phyloP scores from a whole-genome alignment of 129 eudicot genomes.

The Chrysanthemum seticuspe region DNA sequence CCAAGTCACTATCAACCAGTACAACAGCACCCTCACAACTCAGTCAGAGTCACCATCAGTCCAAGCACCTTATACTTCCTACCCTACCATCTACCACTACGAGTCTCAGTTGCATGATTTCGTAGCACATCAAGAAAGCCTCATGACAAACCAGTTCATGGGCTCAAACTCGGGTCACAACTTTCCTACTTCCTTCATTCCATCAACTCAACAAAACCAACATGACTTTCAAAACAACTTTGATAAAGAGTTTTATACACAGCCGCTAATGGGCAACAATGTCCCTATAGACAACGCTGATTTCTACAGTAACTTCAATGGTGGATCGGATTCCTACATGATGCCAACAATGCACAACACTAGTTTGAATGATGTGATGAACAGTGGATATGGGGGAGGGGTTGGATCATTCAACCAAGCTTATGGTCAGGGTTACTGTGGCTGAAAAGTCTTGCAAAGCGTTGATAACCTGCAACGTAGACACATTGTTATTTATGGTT shows the following conservation, averaged over 20 bases:
- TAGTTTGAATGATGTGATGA: background rate
- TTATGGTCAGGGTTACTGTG: slow-evolving; percentile 1
- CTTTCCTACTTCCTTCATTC: background rate
- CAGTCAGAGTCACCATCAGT: background rate
- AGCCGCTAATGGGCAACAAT: slow-evolving; percentile 13
- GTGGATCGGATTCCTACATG: background rate
- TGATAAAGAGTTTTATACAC: slow-evolving; percentile 2
- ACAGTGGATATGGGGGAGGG: background rate
- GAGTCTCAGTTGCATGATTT: background rate
- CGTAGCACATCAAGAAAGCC: background rate
- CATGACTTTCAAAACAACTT: background rate
- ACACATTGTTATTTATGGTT: background rate
- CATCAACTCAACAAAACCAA: slow-evolving; percentile 18
- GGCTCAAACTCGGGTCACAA: background rate
- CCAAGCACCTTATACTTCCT: background rate
- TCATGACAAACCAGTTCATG: background rate
- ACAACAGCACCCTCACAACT: background rate
- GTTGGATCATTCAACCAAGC: slow-evolving; percentile 2
- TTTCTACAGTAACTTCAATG: background rate
- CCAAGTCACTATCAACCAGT: background rate
- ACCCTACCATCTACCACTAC: background rate
- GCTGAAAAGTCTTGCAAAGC: background rate
- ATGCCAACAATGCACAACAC: background rate
- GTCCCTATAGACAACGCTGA: background rate
- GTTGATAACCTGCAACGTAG: too few species aligned